Base-by-base conservation (phyloP, 805 yeast species). In the Wickerhamiella vanderwaltii region DNA sequence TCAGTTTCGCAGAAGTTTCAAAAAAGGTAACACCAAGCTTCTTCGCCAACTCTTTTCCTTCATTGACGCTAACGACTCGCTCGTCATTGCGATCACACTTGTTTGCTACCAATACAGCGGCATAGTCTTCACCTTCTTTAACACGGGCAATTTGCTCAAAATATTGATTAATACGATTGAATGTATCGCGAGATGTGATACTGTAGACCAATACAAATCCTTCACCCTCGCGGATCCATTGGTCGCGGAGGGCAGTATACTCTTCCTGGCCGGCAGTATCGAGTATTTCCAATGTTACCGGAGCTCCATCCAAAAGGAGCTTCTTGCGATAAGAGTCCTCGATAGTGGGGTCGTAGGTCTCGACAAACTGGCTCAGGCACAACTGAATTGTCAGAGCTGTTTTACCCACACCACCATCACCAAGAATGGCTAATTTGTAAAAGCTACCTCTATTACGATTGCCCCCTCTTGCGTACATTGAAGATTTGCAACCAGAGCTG, bases 211-310 rank as follows among this genome's bases (percentile, higher is more conserved):
- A 66, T 43, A 87, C 64, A 54, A 87, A 87, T 12, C 96, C 97
- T 61, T 87, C 95, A 33, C 96, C 96, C 2, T 94, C 84, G 47
- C 94, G 73, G 93, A 87, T 87, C 62, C 87, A 87, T 60, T 85
- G 91, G 58, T 88, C 97, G 53, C 87, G 67, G 85, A 80, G 77
- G 15, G 95, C 94, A 43, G 85, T 75, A 61, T 87, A 87, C 63
- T 87, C 96, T 62, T 88, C 97, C 67, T 87, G 96, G 31, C 98
- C 98, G 2, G 98, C 98, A 16, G 98, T 91, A 62, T 91, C 98
- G 56, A 91, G 72, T 31, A 91, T 86, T 60, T 91, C 98, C 48
- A 81, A 63, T 18, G 82, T 68, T 1, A 83, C 77, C 28, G 76
- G 80, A 57, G 79, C 83, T 45, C 74, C 75, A 58, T 87, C 94